phyloP scores from a whole-genome alignment of 371 early-diverging fungal genomes.

The Mucor sp. region DNA sequence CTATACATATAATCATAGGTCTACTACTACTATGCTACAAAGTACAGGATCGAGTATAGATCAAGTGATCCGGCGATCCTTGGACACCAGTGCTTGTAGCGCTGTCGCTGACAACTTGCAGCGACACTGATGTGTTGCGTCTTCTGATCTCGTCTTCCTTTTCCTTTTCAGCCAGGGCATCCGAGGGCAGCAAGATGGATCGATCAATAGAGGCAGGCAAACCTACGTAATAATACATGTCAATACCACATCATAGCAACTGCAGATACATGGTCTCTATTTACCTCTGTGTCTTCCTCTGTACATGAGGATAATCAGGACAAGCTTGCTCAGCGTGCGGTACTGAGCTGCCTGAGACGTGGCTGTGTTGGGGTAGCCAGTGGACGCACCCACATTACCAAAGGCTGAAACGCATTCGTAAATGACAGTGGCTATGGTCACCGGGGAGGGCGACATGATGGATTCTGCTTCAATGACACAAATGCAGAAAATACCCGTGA shows the following conservation, averaged over 20 bases:
- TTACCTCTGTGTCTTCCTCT: constrained; percentile 48
- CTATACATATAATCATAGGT: neutral
- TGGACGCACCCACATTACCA: constrained; percentile 44
- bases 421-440: constrained; percentile 40
- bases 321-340: constrained; percentile 37
- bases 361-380: constrained; percentile 38
- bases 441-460: constrained; percentile 42
- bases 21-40: no score
- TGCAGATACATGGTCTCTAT: neutral
- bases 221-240: constrained; percentile 18
- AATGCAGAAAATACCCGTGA: constrained; percentile 38
- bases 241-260: neutral
- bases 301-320: constrained; percentile 44
- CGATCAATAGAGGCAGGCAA: constrained; percentile 51
- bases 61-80: constrained; percentile 9
- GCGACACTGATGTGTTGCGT: constrained; percentile 25
- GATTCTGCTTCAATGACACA: constrained; percentile 32
- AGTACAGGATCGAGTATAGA: constrained; percentile 25
- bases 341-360: constrained; percentile 45
- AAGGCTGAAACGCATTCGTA: constrained; percentile 50
- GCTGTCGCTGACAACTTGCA: neutral
- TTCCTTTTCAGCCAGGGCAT: constrained; percentile 31
- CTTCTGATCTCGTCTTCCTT: constrained; percentile 29
- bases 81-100: constrained; percentile 8
- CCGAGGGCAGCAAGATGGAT: constrained; percentile 48